Percentiles rank a stretch among this genome's conserved stretches.
Conservation (phyloP, 805 yeast species). For the Metschnikowia reukaufii region DNA sequence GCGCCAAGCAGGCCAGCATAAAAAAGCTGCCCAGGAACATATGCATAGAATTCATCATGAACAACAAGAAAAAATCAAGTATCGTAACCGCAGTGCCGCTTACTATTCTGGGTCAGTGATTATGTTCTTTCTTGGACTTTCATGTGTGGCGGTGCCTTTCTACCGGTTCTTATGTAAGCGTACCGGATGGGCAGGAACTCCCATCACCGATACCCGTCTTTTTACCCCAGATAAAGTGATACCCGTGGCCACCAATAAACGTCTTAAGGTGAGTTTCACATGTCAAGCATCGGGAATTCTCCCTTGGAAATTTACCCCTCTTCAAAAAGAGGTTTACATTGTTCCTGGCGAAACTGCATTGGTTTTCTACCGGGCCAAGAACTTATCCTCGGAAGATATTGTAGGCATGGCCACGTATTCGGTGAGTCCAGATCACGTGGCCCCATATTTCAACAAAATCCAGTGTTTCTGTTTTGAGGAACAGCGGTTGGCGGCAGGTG, state of each 20-base stretch:
- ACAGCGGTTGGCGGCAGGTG: constrained; percentile 90
- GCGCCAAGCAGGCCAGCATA: constrained; percentile 7
- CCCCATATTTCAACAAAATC: constrained; percentile 93
- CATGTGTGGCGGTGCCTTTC: constrained; percentile 90
- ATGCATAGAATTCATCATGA: constrained; percentile 17
- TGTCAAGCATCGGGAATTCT: constrained; percentile 86
- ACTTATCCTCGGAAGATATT: constrained; percentile 80
- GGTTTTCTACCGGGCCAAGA: constrained; percentile 92
- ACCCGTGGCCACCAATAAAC: constrained; percentile 82
- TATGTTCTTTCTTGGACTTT: constrained; percentile 67
- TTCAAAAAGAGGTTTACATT: constrained; percentile 87
- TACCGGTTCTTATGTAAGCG: constrained; percentile 89
- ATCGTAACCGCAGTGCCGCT: constrained; percentile 54
- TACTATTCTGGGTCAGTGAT: constrained; percentile 70
- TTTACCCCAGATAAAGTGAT: constrained; percentile 85
- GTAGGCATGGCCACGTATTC: constrained; percentile 99
- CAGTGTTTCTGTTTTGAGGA: constrained; percentile 99
- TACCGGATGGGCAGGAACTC: constrained; percentile 96
- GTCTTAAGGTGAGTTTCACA: constrained; percentile 83
- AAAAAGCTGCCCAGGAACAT: constrained; percentile 6
- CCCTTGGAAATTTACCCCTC: constrained; percentile 95
- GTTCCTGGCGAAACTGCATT: constrained; percentile 98
- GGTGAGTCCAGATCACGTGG: constrained; percentile 94
- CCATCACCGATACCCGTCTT: constrained; percentile 77
- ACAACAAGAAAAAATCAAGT: constrained; percentile 30